Evolutionary conservation across 768 basidiomycete genomes (phyloP).

Genomic region (Pleurotus tuber-regium): DNA sequence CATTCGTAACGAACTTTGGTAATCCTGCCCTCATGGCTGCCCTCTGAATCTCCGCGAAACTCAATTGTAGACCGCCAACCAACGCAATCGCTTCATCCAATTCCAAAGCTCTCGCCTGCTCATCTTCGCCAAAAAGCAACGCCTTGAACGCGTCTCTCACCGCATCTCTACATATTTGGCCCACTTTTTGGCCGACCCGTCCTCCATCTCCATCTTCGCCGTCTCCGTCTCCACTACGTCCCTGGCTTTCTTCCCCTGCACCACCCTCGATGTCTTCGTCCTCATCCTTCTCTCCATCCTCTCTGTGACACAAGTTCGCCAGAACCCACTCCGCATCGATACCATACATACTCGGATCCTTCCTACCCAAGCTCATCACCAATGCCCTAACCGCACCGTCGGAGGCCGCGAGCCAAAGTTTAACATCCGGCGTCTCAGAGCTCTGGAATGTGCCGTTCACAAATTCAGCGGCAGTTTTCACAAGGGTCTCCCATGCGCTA

Average conservation of each 20-base stretch:
- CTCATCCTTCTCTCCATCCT: not conserved
- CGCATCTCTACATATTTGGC: not conserved
- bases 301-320: not conserved
- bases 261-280: not conserved
- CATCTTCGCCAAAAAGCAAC: not conserved
- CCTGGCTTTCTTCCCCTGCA: not conserved
- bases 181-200: not conserved
- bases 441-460: not conserved
- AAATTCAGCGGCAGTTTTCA: not conserved
- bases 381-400: not conserved
- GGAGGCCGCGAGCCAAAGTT: not conserved
- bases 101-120: not conserved
- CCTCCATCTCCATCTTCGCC: not conserved
- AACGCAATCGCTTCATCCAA: not conserved
- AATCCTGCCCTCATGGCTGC: not conserved
- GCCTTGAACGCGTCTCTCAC: not conserved
- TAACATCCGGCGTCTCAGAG: not conserved
- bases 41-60: not conserved
- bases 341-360: constrained; percentile 1
- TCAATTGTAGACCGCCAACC: not conserved
- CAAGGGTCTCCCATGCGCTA: not conserved
- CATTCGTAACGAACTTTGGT: not conserved
- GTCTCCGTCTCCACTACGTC: not conserved
- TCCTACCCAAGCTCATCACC: not conserved
- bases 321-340: constrained; percentile 5